Evolutionary conservation across 176 grass and related monocot genomes (phyloP), one percentile per base, ranked within the genome.

Genomic region (Oryza rufipogon): DNA sequence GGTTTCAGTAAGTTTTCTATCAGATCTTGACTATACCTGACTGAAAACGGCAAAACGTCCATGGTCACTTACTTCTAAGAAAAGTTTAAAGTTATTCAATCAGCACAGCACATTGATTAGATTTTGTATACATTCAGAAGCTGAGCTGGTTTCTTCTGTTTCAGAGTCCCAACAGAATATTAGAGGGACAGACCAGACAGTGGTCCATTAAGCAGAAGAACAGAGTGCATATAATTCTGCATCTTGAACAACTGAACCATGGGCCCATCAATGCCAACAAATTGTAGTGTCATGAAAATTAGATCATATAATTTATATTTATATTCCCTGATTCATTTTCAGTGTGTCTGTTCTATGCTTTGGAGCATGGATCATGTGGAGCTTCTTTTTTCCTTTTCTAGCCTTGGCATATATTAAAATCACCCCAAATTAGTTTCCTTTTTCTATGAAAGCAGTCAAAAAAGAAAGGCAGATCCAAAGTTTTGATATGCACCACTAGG

Each of bases 381-480:
- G 20, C 11, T 69, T 56, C 51, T 67, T 73, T 65, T 17, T 68
- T 63, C 30, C 78, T 73, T 86, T 83, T 89, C 32, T 52, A 19
- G 70, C 19, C 67, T 48, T 71, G 41, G 58, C 49, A 13, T 17
- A 39, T 30, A 51, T 11, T 67, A 73, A 68, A 83, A 60, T 0
- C 51, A 75, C 22, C 34, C 61, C n/a, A 68, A 74, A 28, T 23
- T 83, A 74, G 25, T 46, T 86, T 79, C 61, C 74, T 65, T 65
- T 65, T 90, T 89, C 20, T 33, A 2, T 22, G 48, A 86, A 90
- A 75, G 84, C 64, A 61, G 88, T 86, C 74, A 86, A 90, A 90
- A 89, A 76, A 74, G 80, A 85, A 78, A 68, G 75, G 10, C 11
- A 14, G 76, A 80, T 78, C 74, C 79, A 73, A 78, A 83, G 79